These are phyloP conservation scores for Naganishia onofrii DNA, from an alignment of 768 basidiomycete species.

Conservation along the genomic window DNA sequence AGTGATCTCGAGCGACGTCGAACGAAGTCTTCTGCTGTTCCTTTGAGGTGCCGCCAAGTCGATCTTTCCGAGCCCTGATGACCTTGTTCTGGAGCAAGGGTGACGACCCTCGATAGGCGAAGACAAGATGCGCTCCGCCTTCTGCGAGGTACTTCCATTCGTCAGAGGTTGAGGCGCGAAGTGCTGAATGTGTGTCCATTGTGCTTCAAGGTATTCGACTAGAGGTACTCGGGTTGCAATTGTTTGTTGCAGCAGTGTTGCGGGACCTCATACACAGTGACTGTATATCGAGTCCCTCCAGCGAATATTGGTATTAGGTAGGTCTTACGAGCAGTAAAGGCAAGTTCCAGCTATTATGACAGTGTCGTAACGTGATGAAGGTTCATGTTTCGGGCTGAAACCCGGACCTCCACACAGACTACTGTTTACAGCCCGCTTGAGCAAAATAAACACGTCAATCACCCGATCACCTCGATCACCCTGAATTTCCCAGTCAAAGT, in stretches of 20 bases:
- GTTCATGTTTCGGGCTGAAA: conserved; percentile 20
- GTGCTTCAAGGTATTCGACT: neutral
- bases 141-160: conserved; percentile 82
- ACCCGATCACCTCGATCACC: conserved; percentile 3
- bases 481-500: neutral
- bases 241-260: neutral
- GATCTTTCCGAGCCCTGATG: conserved; percentile 70
- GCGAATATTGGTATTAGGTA: neutral
- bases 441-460: neutral
- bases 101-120: conserved; percentile 65
- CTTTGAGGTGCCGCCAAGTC: conserved; percentile 26
- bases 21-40: conserved; percentile 2
- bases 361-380: no score
- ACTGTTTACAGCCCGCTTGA: neutral
- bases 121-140: conserved; percentile 88
- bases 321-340: neutral
- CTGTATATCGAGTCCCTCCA: neutral
- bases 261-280: no score
- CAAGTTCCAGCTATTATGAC: no score
- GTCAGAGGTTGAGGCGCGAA: neutral
- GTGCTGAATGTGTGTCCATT: neutral
- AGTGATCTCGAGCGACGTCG: conserved; percentile 6
- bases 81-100: conserved; percentile 59
- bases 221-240: neutral
- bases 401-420: neutral